Base-by-base conservation (phyloP, 768 basidiomycete species). In the Tricholoma sp. region DNA sequence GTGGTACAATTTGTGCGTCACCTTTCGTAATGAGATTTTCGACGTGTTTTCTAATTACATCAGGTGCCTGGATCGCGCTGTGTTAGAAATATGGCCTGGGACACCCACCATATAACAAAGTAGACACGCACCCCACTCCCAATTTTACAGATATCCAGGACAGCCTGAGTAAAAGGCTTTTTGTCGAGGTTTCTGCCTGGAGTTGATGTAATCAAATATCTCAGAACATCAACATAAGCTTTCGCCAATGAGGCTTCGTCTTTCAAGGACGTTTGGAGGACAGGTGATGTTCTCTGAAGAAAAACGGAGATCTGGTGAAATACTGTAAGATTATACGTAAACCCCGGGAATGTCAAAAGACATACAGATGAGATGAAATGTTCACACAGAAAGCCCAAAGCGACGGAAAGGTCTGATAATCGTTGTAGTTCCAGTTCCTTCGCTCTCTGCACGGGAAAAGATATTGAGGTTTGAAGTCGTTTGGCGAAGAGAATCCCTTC, bases 351-450 rank as follows among this genome's bases (percentile, higher is more conserved):
- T 20, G 33, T 36, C 9, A 33, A 36, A 17, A 4, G 36, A 61
- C 67, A 39, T 33, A 66, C 68, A 39, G 66, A 57, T 36, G 65
- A 58, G 44, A 67, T 65, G 15, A 65, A 61, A 29, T 66, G 63
- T 39, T 69, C 66, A 54, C 66, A 69, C 42, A 66, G 48, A 61
- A 62, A 67, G 10, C 62, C 66, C 9, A 70, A 52, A 9, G 62
- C 65, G 5, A 68, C 57, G 10, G 61, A 61, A 15, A 58, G 61
- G 45, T 69, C 59, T 6, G 68, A 58, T 11, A 64, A 37, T 31
- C 47, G 51, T 45, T 70, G 67, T 20, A 68, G 51, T 18, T 57
- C 51, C 29, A 52, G 28, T 52, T 53, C 57, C 44, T 50, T 59
- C 39, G 44, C 53, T 50, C 58, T 59, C 59, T 63, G 47, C 52